phyloP scores from a whole-genome alignment of 331 rosid species.

The Dryas integrifolia region DNA sequence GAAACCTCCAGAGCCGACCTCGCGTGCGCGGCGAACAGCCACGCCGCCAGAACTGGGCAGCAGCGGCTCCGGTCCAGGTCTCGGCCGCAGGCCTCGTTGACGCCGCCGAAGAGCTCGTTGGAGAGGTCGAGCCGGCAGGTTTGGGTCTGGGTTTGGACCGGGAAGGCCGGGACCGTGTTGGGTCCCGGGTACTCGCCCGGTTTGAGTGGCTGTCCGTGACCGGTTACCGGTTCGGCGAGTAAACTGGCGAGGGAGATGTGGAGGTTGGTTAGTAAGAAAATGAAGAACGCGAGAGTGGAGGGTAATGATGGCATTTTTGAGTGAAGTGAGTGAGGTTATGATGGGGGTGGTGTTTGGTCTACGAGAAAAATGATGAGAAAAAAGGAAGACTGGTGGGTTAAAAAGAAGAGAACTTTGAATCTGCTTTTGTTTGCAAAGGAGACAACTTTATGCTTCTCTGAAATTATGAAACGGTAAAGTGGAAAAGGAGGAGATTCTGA shows the following conservation, averaged over 20 bases:
- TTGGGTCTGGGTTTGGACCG: slow-evolving; percentile 59
- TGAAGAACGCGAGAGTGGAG: slow-evolving; percentile 16
- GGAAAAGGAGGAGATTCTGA: slow-evolving; percentile 25
- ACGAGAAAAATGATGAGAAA: slow-evolving; percentile 27
- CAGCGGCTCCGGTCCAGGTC: slow-evolving; percentile 91
- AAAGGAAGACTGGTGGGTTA: neutral
- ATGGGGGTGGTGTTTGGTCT: slow-evolving; percentile 17
- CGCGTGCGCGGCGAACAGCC: slow-evolving; percentile 97
- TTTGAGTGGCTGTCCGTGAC: slow-evolving; percentile 54
- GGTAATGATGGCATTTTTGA: slow-evolving; percentile 48
- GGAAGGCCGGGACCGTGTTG: slow-evolving; percentile 80
- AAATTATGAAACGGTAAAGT: slow-evolving; percentile 24
- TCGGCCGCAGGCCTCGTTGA: slow-evolving; percentile 73
- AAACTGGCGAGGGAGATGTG: slow-evolving; percentile 42
- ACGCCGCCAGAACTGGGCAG: slow-evolving; percentile 93
- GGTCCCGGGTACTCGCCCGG: slow-evolving; percentile 54
- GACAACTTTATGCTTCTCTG: slow-evolving; percentile 28
- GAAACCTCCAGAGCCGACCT: slow-evolving; percentile 60
- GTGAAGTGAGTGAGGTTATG: neutral
- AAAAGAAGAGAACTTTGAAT: slow-evolving; percentile 1
- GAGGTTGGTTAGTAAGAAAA: slow-evolving; percentile 14
- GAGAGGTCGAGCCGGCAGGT: slow-evolving; percentile 85
- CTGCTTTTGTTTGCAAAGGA: slow-evolving; percentile 20
- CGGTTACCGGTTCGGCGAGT: slow-evolving; percentile 60
- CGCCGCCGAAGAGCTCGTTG: slow-evolving; percentile 93